Evolutionary conservation across 352 stramenopile genomes (phyloP).

Genomic region (Phytophthora pseudosyringae): DNA sequence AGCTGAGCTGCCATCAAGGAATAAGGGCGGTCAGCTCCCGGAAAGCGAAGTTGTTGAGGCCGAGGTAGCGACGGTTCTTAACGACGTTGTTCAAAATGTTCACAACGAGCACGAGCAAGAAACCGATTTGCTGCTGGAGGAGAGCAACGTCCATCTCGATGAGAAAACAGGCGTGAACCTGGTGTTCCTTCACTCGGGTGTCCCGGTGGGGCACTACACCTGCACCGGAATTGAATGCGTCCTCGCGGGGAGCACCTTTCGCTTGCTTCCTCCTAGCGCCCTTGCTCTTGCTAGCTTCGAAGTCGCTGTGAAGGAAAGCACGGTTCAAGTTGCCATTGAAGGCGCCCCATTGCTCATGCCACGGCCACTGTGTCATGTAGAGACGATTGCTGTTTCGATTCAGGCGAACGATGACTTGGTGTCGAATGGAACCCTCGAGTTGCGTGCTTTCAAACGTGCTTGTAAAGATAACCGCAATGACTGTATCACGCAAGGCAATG

Average conservation of each 20-base stretch:
- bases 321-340: constrained; percentile 50
- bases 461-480: constrained; percentile 14
- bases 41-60: not conserved
- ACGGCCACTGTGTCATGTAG: constrained; percentile 30
- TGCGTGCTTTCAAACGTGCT: constrained; percentile 38
- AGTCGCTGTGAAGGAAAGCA: constrained; percentile 62
- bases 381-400: constrained; percentile 55
- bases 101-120: not conserved
- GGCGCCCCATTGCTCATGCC: constrained; percentile 61
- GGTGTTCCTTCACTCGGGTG: constrained; percentile 51
- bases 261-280: constrained; percentile 40
- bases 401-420: constrained; percentile 55
- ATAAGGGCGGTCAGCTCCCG: not conserved
- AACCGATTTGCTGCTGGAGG: constrained; percentile 47
- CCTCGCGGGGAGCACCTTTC: constrained; percentile 60
- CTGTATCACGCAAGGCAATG: not conserved
- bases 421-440: constrained; percentile 51
- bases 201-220: constrained; percentile 57
- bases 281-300: constrained; percentile 49
- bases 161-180: constrained; percentile 61
- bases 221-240: constrained; percentile 66
- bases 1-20: not conserved
- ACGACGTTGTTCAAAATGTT: not conserved
- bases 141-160: constrained; percentile 66
- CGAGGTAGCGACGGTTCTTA: constrained; percentile 4